Evolutionary conservation across 1,284 basidiomycete genomes (phyloP).

Genomic region (Puccinia hordei): DNA sequence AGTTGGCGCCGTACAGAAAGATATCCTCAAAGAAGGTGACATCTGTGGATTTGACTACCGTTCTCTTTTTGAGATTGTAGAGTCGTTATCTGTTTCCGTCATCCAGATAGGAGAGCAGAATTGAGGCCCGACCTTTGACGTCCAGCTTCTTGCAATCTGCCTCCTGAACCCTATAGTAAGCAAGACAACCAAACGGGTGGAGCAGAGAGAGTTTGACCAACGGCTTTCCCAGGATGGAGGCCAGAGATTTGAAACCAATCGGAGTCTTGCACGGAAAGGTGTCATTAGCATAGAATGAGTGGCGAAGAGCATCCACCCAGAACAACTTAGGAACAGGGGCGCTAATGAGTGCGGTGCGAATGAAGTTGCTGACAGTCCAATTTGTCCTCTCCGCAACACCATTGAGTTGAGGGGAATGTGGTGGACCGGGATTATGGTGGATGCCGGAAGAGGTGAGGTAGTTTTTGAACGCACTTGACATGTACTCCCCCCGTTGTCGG

Average conservation of each 20-base stretch:
- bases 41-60: not conserved
- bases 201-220: not conserved
- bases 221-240: not conserved
- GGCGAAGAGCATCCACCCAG: not conserved
- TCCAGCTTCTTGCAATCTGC: slow-evolving; percentile 1
- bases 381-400: no score
- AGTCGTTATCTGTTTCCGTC: not conserved
- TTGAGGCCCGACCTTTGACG: not conserved
- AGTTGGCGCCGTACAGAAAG: not conserved
- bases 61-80: not conserved
- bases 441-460: not conserved
- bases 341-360: no score
- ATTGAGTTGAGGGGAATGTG: no score
- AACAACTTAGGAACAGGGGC: no score
- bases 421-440: not conserved
- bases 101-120: not conserved
- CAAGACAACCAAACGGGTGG: slow-evolving; percentile 5
- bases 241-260: not conserved
- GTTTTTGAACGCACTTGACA: not conserved
- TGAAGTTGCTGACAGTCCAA: no score
- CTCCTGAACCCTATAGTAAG: not conserved
- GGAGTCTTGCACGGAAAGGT: not conserved
- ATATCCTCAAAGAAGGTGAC: not conserved
- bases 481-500: not conserved
- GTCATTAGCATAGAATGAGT: not conserved